Base-by-base conservation (phyloP, 139 green algal species). In the Asterochloris erici region DNA sequence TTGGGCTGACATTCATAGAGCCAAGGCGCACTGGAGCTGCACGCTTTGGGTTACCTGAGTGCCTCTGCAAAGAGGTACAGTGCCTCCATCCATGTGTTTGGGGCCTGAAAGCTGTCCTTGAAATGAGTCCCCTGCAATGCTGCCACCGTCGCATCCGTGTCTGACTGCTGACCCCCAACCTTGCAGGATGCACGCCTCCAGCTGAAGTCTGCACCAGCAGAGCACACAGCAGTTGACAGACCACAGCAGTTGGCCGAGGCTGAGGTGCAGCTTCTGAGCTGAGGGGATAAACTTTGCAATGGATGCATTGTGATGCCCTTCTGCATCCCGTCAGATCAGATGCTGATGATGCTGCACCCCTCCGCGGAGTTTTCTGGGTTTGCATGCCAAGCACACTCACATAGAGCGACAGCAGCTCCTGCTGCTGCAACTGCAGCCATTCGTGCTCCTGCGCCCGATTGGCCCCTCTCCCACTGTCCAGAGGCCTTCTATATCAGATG, bases 1-100 rank as follows among this genome's bases (percentile, higher is more conserved):
- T 21, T 24, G 21, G 21, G 19, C 21, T 26, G 21, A 71, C 66
- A 71, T 26, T 26, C 4, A 9, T 71, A 24, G 4, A 71, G 21
- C 4, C 19, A 21, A 71, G 66, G 21, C 10, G 17, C 10, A 4
- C 17, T 71, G 66, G 19, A 71, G 17, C 21, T 71, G 66, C 66
- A 71, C 17, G 66, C 19, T 6, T 21, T 71, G 66, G 66, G 19
- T 26, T 61, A 94, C 91, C 92, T 88, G 4, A 96, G 60, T 0
- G 91, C 91, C 68, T 96, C 94, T 17, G 92, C 91, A 73, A 96
- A 92, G 38, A 94, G 90, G 75, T 89, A 93, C 17, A 97, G 71
- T 17, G 92, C 90, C 68, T 97, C 94, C 14, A 87, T 19, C 84
- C 91, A 95, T 11, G 85, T 94, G 81, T 87, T 92, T 23, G 93